Percentiles rank a stretch among this genome's conserved stretches.
phyloP scores from a whole-genome alignment of 2,329 filamentous ascomycete genomes.

The Colletotrichum tofieldiae region DNA sequence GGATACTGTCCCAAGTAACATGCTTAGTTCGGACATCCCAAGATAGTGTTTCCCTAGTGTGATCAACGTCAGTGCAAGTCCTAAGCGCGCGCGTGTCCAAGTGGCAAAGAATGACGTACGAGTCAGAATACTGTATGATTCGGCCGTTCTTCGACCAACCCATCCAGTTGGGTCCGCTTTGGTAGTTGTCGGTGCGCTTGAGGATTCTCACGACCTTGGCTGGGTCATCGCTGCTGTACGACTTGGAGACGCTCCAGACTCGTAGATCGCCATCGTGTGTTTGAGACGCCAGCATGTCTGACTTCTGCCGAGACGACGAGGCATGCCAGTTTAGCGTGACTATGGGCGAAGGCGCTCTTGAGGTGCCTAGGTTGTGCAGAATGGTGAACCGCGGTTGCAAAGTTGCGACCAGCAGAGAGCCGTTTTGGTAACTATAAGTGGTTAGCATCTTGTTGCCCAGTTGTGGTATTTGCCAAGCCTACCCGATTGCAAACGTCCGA shows the following conservation, averaged over 20 bases:
- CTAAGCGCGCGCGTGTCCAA: constrained; percentile 65
- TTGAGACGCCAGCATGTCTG: constrained; percentile 96
- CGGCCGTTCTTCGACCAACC: constrained; percentile 98
- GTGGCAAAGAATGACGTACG: constrained; percentile 66
- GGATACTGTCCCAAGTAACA: constrained; percentile 90
- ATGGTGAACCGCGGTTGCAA: constrained; percentile 95
- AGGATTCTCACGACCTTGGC: constrained; percentile 92
- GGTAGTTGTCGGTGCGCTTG: constrained; percentile 82
- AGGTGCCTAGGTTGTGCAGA: constrained; percentile 90
- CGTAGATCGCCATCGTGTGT: constrained; percentile 92
- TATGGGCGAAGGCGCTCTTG: constrained; percentile 87
- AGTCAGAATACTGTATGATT: constrained; percentile 92
- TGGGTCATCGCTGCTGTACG: constrained; percentile 77
- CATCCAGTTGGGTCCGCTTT: constrained; percentile 91
- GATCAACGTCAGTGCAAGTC: constrained; percentile 48
- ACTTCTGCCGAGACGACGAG: constrained; percentile 95
- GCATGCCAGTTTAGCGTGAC: constrained; percentile 94
- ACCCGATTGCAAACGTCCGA: constrained; percentile 97
- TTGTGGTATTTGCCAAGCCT: constrained; percentile 50
- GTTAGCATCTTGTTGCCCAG: constrained; percentile 35
- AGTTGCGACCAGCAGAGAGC: constrained; percentile 90
- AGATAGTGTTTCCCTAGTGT: constrained; percentile 83
- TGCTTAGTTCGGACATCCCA: constrained; percentile 99
- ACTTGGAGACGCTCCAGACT: constrained; percentile 97
- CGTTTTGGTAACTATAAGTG: constrained; percentile 86